Evolutionary conservation across 352 stramenopile genomes (phyloP).

Genomic region (Blastocystis sp.): DNA sequence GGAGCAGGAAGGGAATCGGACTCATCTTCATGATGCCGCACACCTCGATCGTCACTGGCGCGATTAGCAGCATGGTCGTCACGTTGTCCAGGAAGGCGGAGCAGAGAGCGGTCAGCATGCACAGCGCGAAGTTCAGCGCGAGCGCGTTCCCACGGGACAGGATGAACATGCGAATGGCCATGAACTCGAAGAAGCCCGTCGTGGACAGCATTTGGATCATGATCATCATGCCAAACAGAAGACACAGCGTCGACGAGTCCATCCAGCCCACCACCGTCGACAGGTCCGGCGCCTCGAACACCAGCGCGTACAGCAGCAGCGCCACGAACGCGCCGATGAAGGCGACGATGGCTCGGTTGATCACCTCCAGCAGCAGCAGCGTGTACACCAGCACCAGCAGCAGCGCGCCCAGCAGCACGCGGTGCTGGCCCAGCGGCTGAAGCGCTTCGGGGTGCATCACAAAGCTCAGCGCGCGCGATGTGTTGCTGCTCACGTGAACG

Average conservation of each 20-base stretch:
- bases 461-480: constrained; percentile 19
- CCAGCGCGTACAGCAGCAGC: constrained; percentile 73
- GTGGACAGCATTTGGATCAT: constrained; percentile 74
- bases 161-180: constrained; percentile 72
- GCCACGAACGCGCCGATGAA: constrained; percentile 74
- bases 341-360: constrained; percentile 74
- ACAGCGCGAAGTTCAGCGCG: constrained; percentile 70
- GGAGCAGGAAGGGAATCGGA: constrained; percentile 74
- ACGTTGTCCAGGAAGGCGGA: constrained; percentile 76
- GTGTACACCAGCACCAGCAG: constrained; percentile 74
- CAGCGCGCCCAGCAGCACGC: constrained; percentile 63
- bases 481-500: constrained; percentile 64
- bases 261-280: constrained; percentile 69
- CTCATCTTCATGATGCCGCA: constrained; percentile 74
- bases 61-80: constrained; percentile 75
- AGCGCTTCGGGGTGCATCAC: constrained; percentile 68
- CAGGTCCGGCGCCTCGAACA: constrained; percentile 72
- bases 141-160: constrained; percentile 71
- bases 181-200: constrained; percentile 75
- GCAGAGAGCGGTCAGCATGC: constrained; percentile 72
- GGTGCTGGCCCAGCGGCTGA: constrained; percentile 26
- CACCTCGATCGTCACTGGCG: constrained; percentile 76
- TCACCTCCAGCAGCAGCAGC: constrained; percentile 74
- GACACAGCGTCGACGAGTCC: constrained; percentile 71
- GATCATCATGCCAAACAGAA: constrained; percentile 76